Evolutionary conservation across 2,329 filamentous ascomycete species (phyloP).

Genomic region (Geosmithia flava): DNA sequence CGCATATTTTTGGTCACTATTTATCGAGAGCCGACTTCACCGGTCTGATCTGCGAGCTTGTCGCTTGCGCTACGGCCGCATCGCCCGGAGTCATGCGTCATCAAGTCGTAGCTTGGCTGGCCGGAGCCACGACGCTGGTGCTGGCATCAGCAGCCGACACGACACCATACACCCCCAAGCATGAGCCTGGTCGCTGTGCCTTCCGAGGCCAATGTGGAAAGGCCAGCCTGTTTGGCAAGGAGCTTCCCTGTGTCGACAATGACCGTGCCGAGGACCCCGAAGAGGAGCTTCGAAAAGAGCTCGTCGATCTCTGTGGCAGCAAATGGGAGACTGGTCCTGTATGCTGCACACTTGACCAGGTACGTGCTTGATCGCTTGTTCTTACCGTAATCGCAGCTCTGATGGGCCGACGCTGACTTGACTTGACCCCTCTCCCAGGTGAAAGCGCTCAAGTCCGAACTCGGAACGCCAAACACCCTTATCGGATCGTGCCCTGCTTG

Average conservation of each 20-base stretch:
- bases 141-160: slow-evolving; percentile 12
- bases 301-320: slow-evolving; percentile 75
- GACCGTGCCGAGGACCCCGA: slow-evolving; percentile 65
- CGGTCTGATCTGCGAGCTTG: background rate
- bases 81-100: slow-evolving; percentile 3
- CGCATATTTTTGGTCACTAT: background rate
- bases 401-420: background rate
- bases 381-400: background rate
- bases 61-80: background rate
- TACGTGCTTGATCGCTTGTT: slow-evolving; percentile 16
- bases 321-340: slow-evolving; percentile 78
- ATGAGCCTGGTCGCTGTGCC: slow-evolving; percentile 80
- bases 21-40: background rate
- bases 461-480: slow-evolving; percentile 77
- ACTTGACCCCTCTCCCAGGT: slow-evolving; percentile 36
- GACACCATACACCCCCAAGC: slow-evolving; percentile 41
- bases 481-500: slow-evolving; percentile 92
- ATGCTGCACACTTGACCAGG: slow-evolving; percentile 76
- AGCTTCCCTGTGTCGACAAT: slow-evolving; percentile 90
- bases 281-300: slow-evolving; percentile 57
- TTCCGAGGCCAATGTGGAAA: slow-evolving; percentile 88
- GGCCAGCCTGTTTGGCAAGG: slow-evolving; percentile 77
- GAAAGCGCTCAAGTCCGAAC: slow-evolving; percentile 66
- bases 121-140: slow-evolving; percentile 17
- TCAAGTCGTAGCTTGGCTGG: slow-evolving; percentile 9